Evolutionary conservation across 129 eudicot genomes (phyloP), one percentile per base, ranked within the genome.

Genomic region (Lactuca sativa): DNA sequence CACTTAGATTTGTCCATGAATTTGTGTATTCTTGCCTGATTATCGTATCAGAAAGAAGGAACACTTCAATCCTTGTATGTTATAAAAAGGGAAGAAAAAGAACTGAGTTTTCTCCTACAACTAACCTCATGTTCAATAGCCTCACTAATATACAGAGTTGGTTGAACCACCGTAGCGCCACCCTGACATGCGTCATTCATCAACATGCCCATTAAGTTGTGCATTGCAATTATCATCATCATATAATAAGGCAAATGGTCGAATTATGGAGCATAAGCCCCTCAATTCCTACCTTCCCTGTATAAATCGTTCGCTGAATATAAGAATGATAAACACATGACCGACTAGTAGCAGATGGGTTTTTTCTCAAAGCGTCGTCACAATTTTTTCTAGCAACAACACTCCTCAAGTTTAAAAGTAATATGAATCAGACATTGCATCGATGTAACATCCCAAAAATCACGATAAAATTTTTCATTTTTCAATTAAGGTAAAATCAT

Each of bases 191-290:
- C 90, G 25, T 92, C 97, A 34, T 90, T 82, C 98, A 93, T 89
- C 87, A 93, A 68, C 85, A 93, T 13, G 15, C 86, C 97, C 97
- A 93, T 83, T 80, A 93, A 73, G 72, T 87, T 93, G 64, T 93
- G 95, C 98, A 93, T 93, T 0, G 98, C 85, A 21, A 93, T 93
- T 43, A 93, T 92, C 0, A 92, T 83, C 98, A 93, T 93, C 97
- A 86, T 93, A 77, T 76, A 91, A 2, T 97, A 90, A 1, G 97
- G 98, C 80, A 93, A 75, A 12, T 69, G 90, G 85, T 89, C 91
- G 43, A 89, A 82, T 62, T 64, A 82, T 0, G 90, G 88, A 0
- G 92, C 95, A 80, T 86, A 82, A 0, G 86, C 80, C 4, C 74
- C 66, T 47, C 86, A 61, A 54, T 77, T 80, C 79, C 74, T 85